These are phyloP conservation scores for Auricularia cornea DNA, from an alignment of 768 basidiomycete species.

Conservation along the genomic window DNA sequence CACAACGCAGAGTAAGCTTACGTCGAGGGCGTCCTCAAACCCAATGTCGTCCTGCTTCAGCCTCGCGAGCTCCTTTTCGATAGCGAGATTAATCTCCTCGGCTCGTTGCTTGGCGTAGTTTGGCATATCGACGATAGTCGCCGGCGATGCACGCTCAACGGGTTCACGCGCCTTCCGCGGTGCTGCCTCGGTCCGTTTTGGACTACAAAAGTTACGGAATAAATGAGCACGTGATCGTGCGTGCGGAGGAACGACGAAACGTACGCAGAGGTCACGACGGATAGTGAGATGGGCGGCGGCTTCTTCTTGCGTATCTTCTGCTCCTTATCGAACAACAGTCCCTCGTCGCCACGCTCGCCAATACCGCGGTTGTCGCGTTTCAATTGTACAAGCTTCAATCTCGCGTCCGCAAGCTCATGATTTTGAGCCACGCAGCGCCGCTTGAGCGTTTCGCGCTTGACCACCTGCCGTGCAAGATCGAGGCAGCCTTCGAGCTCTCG, in stretches of 20 bases:
- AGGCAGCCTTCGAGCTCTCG: slow-evolving; percentile 64
- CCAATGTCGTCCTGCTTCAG: not conserved
- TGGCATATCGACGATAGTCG: not conserved
- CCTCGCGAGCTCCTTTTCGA: not conserved
- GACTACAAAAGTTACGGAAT: not conserved
- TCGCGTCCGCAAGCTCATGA: slow-evolving; percentile 67
- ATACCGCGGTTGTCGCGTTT: slow-evolving; percentile 65
- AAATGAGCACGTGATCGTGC: not conserved
- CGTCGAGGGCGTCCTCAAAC: not conserved
- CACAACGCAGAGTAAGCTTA: not conserved
- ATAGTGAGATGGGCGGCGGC: not conserved
- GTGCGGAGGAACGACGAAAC: not conserved
- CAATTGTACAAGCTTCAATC: slow-evolving; percentile 65
- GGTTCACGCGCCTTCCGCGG: not conserved
- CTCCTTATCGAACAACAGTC: slow-evolving; percentile 65
- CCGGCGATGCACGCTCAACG: not conserved
- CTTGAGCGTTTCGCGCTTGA: slow-evolving; percentile 71
- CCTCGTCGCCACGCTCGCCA: slow-evolving; percentile 60
- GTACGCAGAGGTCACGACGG: not conserved
- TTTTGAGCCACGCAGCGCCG: slow-evolving; percentile 50
- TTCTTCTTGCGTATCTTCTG: slow-evolving; percentile 34
- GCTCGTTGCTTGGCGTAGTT: not conserved
- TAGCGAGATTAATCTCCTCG: not conserved
- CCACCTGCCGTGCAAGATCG: slow-evolving; percentile 60
- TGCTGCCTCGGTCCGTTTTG: not conserved